Base-by-base conservation (phyloP, 345 rosid species). In the Salix suchowensis region DNA sequence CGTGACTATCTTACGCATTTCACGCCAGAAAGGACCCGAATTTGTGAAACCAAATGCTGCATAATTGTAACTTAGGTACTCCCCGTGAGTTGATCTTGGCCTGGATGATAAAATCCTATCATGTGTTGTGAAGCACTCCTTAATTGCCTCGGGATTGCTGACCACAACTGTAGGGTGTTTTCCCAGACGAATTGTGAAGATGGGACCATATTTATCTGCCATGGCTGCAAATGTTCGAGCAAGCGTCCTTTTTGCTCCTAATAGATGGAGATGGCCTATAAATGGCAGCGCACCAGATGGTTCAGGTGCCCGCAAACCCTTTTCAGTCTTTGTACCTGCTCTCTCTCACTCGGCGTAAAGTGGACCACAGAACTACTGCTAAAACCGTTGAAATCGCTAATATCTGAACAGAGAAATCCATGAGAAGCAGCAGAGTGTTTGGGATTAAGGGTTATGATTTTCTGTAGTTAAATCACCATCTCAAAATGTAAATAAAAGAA, bases 161-260 rank as follows among this genome's bases (percentile, higher is more conserved):
- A 80, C 58, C 32, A 80, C 74, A n/a, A 80, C 73, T 3, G 60
- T 36, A 3, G 77, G 83, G 52, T 76, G 73, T 1, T 28, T 66
- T 28, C 83, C 83, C 4, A 80, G 77, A 66, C 79, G 39, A 32
- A 80, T 60, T 5, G 69, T 71, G 83, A 80, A 80, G 70, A 80
- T 72, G 14, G 83, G 79, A 23, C 83, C 83, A 11, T 72, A 50
- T 16, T 58, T 64, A 61, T 80, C 83, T 11, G 83, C 72, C 44
- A 76, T 73, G 50, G 76, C 60, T 23, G 52, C 83, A 21, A 76
- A 37, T 61, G 83, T n/a, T 46, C 79, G 76, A 23, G 83, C 83
- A 44, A 80, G 75, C 7, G 83, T 80, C 30, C 46, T 80, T 18
- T 76, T 42, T 46, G 64, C 18, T 23, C 76, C 76, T 6, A 76